These are phyloP conservation scores for Aspergillus mulundensis DNA, from an alignment of 495 filamentous ascomycete genomes.

Conservation along the genomic window DNA sequence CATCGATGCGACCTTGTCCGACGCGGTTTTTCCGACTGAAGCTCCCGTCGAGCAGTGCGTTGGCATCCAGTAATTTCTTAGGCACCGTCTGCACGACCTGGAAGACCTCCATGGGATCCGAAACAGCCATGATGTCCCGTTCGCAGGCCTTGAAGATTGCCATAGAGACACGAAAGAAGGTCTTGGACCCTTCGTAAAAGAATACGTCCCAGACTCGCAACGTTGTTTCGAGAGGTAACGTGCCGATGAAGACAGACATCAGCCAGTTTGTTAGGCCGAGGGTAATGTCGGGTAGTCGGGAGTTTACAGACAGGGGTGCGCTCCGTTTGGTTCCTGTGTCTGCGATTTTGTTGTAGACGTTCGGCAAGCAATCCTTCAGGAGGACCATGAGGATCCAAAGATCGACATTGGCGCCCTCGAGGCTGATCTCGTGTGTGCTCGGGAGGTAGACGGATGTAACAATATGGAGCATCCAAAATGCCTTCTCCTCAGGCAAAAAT, in stretches of 20 bases:
- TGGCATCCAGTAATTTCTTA: constrained; percentile 73
- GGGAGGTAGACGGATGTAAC: constrained; percentile 85
- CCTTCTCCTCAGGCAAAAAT: constrained; percentile 86
- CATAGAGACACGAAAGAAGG: constrained; percentile 88
- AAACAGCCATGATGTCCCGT: constrained; percentile 69
- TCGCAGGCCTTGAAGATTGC: constrained; percentile 92
- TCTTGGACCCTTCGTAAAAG: constrained; percentile 93
- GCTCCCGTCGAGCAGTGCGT: constrained; percentile 73
- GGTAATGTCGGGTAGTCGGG: constrained; percentile 80
- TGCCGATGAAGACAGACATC: constrained; percentile 95
- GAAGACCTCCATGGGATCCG: constrained; percentile 93
- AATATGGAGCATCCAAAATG: constrained; percentile 92
- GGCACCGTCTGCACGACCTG: constrained; percentile 92
- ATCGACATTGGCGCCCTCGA: constrained; percentile 93
- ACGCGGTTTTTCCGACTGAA: constrained; percentile 78
- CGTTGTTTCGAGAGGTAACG: constrained; percentile 82
- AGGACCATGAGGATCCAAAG: constrained; percentile 87
- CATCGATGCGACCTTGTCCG: constrained; percentile 58
- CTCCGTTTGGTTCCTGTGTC: constrained; percentile 54
- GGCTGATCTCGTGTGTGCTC: constrained; percentile 84
- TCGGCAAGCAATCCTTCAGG: constrained; percentile 76
- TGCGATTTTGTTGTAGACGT: constrained; percentile 84
- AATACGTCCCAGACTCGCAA: constrained; percentile 93
- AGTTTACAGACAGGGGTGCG: constrained; percentile 45
- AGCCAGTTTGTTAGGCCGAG: constrained; percentile 97